A percentile compares a stretch with the other conserved stretches of the same genome.
These are phyloP conservation scores for Fusarium mundagurra DNA, from an alignment of 2,329 filamentous ascomycete genomes.

Conservation along the genomic window DNA sequence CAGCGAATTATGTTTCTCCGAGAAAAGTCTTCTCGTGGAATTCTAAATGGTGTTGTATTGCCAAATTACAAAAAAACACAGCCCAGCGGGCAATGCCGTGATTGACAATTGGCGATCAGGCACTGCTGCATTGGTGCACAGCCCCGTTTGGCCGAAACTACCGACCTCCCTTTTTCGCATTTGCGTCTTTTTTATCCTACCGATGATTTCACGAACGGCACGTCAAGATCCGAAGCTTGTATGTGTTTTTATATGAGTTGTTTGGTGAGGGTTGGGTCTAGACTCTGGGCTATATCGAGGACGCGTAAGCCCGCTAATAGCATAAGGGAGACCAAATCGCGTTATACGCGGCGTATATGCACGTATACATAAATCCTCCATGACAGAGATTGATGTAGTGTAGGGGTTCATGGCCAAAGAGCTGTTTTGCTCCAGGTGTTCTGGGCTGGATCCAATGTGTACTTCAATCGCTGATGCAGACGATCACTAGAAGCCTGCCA, in stretches of 20 bases:
- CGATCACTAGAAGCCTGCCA: conserved; percentile 18
- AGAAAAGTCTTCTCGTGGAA: neutral
- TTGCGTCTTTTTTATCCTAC: neutral
- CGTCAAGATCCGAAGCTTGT: neutral
- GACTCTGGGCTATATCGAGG: neutral
- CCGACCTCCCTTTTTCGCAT: neutral
- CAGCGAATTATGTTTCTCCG: neutral
- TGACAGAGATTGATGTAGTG: accelerated
- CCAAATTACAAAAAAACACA: neutral
- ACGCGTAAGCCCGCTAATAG: neutral
- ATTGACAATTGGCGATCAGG: neutral
- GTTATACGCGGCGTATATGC: neutral
- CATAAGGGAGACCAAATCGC: neutral
- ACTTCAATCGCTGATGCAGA: neutral
- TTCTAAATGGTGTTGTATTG: neutral
- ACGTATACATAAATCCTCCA: neutral
- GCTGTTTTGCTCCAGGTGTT: neutral
- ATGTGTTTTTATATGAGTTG: neutral
- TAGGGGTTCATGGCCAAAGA: neutral
- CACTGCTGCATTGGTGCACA: neutral
- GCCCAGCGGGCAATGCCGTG: neutral
- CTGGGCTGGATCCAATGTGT: neutral
- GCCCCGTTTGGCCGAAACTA: neutral
- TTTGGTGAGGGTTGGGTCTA: neutral
- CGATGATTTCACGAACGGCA: neutral